These are phyloP conservation scores for Novymonas esmeraldas DNA, from an alignment of 208 protist genomes.

Conservation along the genomic window DNA sequence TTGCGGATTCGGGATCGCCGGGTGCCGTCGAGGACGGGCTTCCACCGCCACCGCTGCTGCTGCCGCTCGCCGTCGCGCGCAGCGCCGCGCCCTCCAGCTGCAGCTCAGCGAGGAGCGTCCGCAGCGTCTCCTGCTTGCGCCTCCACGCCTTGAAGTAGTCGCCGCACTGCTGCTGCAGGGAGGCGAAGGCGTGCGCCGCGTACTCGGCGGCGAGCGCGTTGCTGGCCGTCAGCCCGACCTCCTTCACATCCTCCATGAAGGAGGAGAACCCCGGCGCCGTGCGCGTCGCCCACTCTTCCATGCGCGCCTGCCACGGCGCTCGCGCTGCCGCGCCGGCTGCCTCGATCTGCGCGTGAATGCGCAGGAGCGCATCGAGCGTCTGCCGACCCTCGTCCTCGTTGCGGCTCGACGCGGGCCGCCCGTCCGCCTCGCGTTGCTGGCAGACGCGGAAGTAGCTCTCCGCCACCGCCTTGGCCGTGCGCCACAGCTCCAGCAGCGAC, in stretches of 20 bases:
- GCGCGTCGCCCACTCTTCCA: conserved; percentile 35
- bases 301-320: conserved; percentile 38
- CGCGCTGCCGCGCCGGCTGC: conserved; percentile 29
- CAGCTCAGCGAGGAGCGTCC: conserved; percentile 46
- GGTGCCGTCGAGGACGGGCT: not conserved
- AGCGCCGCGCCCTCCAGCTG: conserved; percentile 20
- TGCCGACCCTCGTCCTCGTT: conserved; percentile 27
- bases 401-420: conserved; percentile 3
- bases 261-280: conserved; percentile 25
- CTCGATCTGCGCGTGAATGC: conserved; percentile 56
- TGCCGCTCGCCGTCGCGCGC: not conserved
- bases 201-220: conserved; percentile 68
- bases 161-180: conserved; percentile 45
- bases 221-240: conserved; percentile 63
- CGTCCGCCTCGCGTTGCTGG: conserved; percentile 25
- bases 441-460: conserved; percentile 62
- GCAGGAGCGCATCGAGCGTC: conserved; percentile 64
- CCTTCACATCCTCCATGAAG: conserved; percentile 55
- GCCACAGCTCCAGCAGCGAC: conserved; percentile 58
- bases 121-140: conserved; percentile 49
- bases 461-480: conserved; percentile 53
- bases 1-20: conserved; percentile 11
- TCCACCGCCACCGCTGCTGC: not conserved
- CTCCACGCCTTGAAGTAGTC: conserved; percentile 52
- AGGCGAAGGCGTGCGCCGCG: conserved; percentile 32